Base-by-base conservation (phyloP, 2,329 filamentous ascomycete species). In the Cladosporium phlei region DNA sequence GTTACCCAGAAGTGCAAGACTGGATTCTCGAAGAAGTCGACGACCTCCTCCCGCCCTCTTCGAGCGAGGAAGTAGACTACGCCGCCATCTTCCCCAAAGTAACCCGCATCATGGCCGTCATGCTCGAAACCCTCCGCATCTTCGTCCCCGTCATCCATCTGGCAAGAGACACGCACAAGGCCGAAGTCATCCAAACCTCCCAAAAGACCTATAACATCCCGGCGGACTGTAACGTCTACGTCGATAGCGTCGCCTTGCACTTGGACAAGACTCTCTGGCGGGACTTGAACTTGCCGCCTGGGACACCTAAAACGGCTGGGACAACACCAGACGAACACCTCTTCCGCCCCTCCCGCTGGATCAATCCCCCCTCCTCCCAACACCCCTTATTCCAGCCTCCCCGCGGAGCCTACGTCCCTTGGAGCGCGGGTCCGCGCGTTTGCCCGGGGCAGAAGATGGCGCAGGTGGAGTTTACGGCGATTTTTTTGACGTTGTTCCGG, bases 391-490 rank as follows among this genome's bases (percentile, higher is more conserved):
- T 66, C 45, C 60, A 61, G 12, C 68, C 70, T 0, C 52, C 62
- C 1, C 67, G 65, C 30, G 71, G 70, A 1, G 59, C 62, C 0
- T 79, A 69, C 49, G 33, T 71, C 1, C 68, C 75, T 0, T 79
- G 75, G 74, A 70, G 71, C 1, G 57, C 52, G 3, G 75, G 76
- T 0, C 73, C 74, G 9, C 58, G 76, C 4, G 59, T 72, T 3
- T 79, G 76, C 55, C 74, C 74, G 0, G 76, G 76, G 1, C 66
- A 72, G 63, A 77, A 77, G 54, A 74, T 79, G 66, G 65, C 74
- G 1, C 72, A 79, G 59, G 75, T 79, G 2, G 76, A 79, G 56
- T 77, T 78, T 56, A 68, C 70, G 3, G 69, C 67, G 10, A 67
- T 72, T 2, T 55, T 79, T 19, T 56, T 68, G 47, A 65, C 65